These are phyloP conservation scores for Clitopilus hobsonii DNA, from an alignment of 768 basidiomycete species.

Conservation along the genomic window DNA sequence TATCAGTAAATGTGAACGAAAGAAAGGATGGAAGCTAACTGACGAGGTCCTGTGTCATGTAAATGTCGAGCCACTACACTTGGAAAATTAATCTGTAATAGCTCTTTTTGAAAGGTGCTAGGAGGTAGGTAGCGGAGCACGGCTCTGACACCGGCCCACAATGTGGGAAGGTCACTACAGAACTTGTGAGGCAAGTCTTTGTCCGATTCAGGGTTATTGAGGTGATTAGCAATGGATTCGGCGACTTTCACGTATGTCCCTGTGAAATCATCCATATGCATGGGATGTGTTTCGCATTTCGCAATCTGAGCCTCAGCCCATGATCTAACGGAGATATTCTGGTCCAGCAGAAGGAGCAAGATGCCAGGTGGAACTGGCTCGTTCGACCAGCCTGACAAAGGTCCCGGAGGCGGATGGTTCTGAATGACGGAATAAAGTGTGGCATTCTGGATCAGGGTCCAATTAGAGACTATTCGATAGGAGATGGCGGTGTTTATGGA, in stretches of 20 bases:
- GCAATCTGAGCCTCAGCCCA: constrained; percentile 54
- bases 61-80: constrained; percentile 58
- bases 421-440: constrained; percentile 39
- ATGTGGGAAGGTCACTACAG: constrained; percentile 30
- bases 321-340: constrained; percentile 41
- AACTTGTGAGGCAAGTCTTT: constrained; percentile 17
- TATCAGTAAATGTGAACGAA: constrained; percentile 8
- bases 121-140: constrained; percentile 54
- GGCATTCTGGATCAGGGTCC: constrained; percentile 48
- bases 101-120: constrained; percentile 20
- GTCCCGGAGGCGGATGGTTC: constrained; percentile 27
- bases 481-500: constrained; percentile 44
- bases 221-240: constrained; percentile 26
- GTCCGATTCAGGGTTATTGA: constrained; percentile 9
- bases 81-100: constrained; percentile 35
- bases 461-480: constrained; percentile 62
- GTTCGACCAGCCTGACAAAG: constrained; percentile 47
- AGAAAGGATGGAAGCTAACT: constrained; percentile 24
- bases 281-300: constrained; percentile 33
- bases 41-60: constrained; percentile 56
- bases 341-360: constrained; percentile 52
- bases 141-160: constrained; percentile 47
- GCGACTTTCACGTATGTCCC: constrained; percentile 43
- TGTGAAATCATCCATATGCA: constrained; percentile 42
- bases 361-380: constrained; percentile 58